Evolutionary conservation across 768 basidiomycete genomes (phyloP), one percentile per base, ranked within the genome.

Genomic region (Trametes cingulata): DNA sequence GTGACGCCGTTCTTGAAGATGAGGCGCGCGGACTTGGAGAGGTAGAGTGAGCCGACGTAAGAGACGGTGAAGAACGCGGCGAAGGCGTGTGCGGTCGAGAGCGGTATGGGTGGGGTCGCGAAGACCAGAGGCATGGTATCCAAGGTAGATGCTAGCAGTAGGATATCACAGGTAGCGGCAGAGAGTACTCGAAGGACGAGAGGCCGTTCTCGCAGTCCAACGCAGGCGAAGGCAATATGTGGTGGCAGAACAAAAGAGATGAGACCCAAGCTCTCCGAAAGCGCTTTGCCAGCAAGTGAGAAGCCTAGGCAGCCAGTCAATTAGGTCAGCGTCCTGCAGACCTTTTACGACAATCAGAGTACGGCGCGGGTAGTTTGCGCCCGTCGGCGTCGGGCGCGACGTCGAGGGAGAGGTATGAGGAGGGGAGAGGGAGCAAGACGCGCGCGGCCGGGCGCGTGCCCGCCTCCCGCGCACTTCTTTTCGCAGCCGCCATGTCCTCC

Each of bases 31-130:
- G 81, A 77, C 69, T 85, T 89, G 33, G 81, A 86, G 58, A 92
- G 67, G 74, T 96, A 96, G 39, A 96, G 78, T 6, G 89, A 90
- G 13, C 89, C 91, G 52, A 97, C 93, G 67, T 95, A 97, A 52
- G 80, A 79, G 20, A 75, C 60, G 2, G 84, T 85, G 67, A 93
- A 85, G 49, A 80, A 68, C 6, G 82, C 71, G 1, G 89, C 84
- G 17, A 88, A 73, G 1, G 77, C 46, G 64, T 90, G 85, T 1
- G 87, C 81, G 14, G 61, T 61, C 14, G 47, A 52, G 6, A 70
- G 25, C 14, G 69, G 58, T 20, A 73, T 60, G 9, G 66, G 64
- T 10, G 70, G 67, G n/a, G 51, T 29, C 8, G 60, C 19, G 35
- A 71, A 66, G 20, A 62, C 62, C 9, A 62, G 50, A 8, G 58